These are phyloP conservation scores for Mycena rosella DNA, from an alignment of 768 basidiomycete genomes.

Conservation along the genomic window DNA sequence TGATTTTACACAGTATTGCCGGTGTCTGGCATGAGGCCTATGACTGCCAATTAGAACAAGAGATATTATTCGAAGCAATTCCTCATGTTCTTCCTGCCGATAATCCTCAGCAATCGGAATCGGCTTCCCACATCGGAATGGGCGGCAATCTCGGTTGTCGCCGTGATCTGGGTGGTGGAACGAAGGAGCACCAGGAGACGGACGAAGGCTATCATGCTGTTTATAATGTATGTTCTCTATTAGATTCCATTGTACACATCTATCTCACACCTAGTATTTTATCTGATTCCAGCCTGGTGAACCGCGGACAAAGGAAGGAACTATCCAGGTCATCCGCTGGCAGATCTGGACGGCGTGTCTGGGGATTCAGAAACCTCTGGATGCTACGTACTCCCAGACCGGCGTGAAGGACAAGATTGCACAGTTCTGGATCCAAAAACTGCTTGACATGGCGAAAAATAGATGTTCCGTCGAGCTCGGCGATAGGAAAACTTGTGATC, in stretches of 20 bases:
- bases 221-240: not conserved
- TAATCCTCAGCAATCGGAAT: slow-evolving; percentile 49
- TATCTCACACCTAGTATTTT: too few relatives aligned
- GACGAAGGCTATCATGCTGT: slow-evolving; percentile 7
- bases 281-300: slow-evolving; percentile 9
- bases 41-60: slow-evolving; percentile 41
- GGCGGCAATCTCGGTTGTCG: slow-evolving; percentile 42
- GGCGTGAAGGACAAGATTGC: slow-evolving; percentile 49
- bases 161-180: slow-evolving; percentile 41
- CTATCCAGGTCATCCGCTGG: not conserved
- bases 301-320: not conserved
- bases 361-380: slow-evolving; percentile 28
- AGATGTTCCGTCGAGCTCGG: not conserved
- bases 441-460: not conserved
- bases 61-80: slow-evolving; percentile 42
- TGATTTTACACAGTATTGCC: not conserved
- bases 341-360: slow-evolving; percentile 29
- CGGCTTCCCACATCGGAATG: slow-evolving; percentile 40
- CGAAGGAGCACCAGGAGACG: slow-evolving; percentile 35
- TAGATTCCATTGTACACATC: too few relatives aligned
- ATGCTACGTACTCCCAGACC: slow-evolving; percentile 34
- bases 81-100: slow-evolving; percentile 44
- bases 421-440: slow-evolving; percentile 41
- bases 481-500: not conserved
- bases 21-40: slow-evolving; percentile 34